Conservation (phyloP, 345 rosid species). For the Salix viminalis region DNA sequence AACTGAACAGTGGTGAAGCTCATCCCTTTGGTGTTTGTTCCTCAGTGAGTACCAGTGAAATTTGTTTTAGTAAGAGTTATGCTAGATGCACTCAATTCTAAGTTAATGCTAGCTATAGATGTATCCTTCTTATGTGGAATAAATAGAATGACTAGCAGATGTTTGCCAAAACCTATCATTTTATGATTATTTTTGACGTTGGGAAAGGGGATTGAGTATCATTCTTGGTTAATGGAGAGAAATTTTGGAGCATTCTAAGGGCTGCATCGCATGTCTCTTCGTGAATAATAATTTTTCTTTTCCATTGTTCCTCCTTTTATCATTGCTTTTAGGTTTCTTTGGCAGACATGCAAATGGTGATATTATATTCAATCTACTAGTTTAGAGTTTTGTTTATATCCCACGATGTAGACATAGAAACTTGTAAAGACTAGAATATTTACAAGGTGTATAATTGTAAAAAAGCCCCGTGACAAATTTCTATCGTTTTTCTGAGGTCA, state of each 20-base stretch:
- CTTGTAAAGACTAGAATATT: too few species aligned
- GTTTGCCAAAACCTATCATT: neutral
- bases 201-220: neutral
- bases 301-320: neutral
- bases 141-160: neutral
- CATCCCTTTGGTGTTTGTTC: neutral
- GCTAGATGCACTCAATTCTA: neutral
- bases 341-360: neutral
- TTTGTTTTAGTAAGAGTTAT: neutral
- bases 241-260: neutral
- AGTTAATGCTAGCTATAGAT: neutral
- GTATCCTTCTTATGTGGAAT: neutral
- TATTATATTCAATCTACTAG: neutral
- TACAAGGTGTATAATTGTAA: too few species aligned
- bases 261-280: neutral
- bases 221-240: neutral
- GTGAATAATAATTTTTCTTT: too few species aligned
- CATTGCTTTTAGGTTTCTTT: neutral
- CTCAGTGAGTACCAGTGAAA: neutral
- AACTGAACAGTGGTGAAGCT: neutral
- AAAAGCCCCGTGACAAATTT: neutral
- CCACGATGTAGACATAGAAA: neutral
- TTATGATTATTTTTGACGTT: neutral
- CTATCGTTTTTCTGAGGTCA: neutral
- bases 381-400: neutral